Base-by-base conservation (phyloP, 768 basidiomycete species). In the Rhodotorula sphaerocarpa region DNA sequence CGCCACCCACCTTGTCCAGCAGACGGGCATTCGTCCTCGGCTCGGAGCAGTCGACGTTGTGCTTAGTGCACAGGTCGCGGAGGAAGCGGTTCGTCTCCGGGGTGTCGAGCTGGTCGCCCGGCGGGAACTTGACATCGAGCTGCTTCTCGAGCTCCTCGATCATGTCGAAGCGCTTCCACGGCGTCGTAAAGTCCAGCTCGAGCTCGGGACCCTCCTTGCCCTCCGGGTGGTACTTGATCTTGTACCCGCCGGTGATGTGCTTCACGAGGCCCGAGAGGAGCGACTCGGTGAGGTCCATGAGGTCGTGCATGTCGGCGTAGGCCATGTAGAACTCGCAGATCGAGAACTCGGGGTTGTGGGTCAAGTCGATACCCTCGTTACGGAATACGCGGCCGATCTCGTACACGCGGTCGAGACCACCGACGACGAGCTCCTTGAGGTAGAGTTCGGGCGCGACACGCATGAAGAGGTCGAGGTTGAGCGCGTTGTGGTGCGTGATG, bases 321-420 rank as follows among this genome's bases (percentile, higher is more conserved):
- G 95, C 93, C 93, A 99, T 97, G 74, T 97, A 99, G 78, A 99
- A 97, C 79, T 99, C 93, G 81, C 93, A 97, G 78, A 96, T 93
- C 9, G 90, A 88, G 79, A 96, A 96, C 76, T 99, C 95, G 70
- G 95, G 95, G 77, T 99, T 99, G 76, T 99, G 95, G 23, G 95
- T 99, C 69, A 99, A 79, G 78, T 99, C 95, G 73, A 99, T 99
- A 34, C 92, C 88, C 75, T 99, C 95, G 76, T 97, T 99, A 50
- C 95, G 81, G 82, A 97, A 99, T 18, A 96, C 91, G 45, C 93
- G 85, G 4, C 93, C 95, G 66, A 99, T 96, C 77, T 99, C 95
- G 76, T 90, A 99, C 18, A 99, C 95, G 48, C 95, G 86, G 75
- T 97, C 93, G 27, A 99, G 82, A 5, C 95, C 95, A 64, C 95